Conservation (phyloP, 495 filamentous ascomycete genomes). For the Neurospora sublineolata region DNA sequence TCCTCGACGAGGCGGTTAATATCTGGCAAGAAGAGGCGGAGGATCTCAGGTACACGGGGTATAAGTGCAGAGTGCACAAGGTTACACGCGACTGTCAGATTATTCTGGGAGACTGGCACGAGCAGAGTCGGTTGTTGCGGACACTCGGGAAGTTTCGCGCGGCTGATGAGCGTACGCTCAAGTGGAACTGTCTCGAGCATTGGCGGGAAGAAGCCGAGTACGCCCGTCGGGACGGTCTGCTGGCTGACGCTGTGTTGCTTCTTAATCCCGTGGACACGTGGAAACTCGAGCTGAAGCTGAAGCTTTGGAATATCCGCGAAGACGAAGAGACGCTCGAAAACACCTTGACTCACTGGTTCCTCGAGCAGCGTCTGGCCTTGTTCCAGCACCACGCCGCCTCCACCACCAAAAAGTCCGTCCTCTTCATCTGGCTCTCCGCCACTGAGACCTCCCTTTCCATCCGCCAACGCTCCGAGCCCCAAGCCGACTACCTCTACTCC, state of each 20-base stretch:
- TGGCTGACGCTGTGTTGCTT: constrained; percentile 13
- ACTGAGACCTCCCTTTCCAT: neutral
- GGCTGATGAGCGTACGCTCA: constrained; percentile 2
- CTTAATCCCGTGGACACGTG: constrained; percentile 11
- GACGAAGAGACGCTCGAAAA: constrained; percentile 9
- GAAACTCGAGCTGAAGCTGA: constrained; percentile 16
- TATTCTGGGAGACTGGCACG: constrained; percentile 14
- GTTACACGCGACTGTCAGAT: constrained; percentile 5
- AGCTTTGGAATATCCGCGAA: constrained; percentile 3
- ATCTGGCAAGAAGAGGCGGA: constrained; percentile 23
- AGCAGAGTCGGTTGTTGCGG: constrained; percentile 12
- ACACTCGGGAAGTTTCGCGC: constrained; percentile 11
- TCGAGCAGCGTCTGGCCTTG: constrained; percentile 15
- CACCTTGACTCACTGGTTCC: constrained; percentile 12
- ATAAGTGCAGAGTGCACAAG: constrained; percentile 7
- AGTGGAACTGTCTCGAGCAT: constrained; percentile 2
- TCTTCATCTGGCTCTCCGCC: constrained; percentile 1
- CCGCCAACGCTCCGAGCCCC: constrained; percentile 1
- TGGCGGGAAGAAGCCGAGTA: constrained; percentile 6
- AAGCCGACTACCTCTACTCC: constrained; percentile 8
- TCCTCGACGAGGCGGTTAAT: constrained; percentile 17
- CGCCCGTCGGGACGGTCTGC: neutral
- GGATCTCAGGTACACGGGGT: constrained; percentile 9
- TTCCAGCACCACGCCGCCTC: constrained; percentile 10
- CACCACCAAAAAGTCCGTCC: constrained; percentile 3